Evolutionary conservation across 805 yeast genomes (phyloP).

Genomic region (Wickerhamiella sorbophila): DNA sequence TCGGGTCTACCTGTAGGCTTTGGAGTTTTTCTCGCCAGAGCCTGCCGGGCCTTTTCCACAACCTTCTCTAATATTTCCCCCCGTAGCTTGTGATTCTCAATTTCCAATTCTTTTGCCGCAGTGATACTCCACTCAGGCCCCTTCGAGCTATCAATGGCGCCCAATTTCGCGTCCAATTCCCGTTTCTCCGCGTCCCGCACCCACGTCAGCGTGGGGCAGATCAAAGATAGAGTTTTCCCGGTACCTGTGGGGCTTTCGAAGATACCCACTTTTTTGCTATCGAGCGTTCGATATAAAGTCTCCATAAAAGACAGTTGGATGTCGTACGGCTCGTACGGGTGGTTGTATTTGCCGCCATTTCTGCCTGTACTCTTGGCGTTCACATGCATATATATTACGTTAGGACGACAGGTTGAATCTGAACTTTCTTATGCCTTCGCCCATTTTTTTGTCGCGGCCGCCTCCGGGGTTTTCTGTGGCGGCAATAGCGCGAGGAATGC

Average conservation of each 20-base stretch:
- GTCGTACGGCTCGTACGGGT: conserved; percentile 70
- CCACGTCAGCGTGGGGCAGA: conserved; percentile 81
- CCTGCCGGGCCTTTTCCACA: conserved; percentile 1
- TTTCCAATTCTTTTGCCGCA: conserved; percentile 22
- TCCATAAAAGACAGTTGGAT: conserved; percentile 70
- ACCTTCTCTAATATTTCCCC: conserved; percentile 20
- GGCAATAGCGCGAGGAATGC: conserved; percentile 40
- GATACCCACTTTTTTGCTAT: conserved; percentile 48
- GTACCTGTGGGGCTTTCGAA: conserved; percentile 91
- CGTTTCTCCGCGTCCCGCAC: conserved; percentile 33
- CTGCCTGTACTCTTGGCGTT: not conserved
- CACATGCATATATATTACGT: not conserved
- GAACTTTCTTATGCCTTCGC: conserved; percentile 36
- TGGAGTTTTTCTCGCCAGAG: not conserved
- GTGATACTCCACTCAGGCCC: conserved; percentile 61
- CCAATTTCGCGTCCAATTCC: conserved; percentile 10
- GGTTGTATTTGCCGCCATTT: conserved; percentile 32
- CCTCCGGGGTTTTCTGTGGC: conserved; percentile 38
- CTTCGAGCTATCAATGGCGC: conserved; percentile 29
- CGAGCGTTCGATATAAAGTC: conserved; percentile 50
- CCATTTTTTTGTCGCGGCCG: conserved; percentile 42
- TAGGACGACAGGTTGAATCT: too few relatives aligned
- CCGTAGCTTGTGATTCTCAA: conserved; percentile 11
- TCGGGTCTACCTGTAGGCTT: not conserved
- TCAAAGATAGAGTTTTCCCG: conserved; percentile 78